Evolutionary conservation across 192 early-diverging fungal species (phyloP), one percentile per base, ranked within the genome.

Genomic region (Dissophora ornata): DNA sequence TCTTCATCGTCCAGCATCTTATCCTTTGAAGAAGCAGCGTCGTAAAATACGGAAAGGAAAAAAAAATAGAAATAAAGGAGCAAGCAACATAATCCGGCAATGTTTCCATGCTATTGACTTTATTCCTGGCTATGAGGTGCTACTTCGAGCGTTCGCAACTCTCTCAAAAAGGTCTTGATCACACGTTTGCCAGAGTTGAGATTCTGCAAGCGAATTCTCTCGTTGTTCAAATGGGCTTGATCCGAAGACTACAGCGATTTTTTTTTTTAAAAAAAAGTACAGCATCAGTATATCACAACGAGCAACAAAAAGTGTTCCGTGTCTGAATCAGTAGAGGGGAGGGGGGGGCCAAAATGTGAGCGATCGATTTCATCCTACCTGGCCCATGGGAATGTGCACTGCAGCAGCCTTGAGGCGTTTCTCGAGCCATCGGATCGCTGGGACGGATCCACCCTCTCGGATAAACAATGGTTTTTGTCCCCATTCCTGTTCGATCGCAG

Each of bases 381-480:
- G 92, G 47, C 92, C 92, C 87, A 93, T 88, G 2, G 92, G 91
- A 61, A 93, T 84, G 63, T 93, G 88, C 29, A 93, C 86, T 12
- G 90, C 89, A 0, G 85, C 80, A 0, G 90, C 88, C 12, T 85
- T 66, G 59, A 89, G 84, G 26, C 86, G 87, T 33, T 80, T 81
- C 67, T 92, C 92, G 11, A 93, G 83, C 89, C 88, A 92, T 13
- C 87, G 86, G 19, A 93, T 87, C 0, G 92, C 90, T 0, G 91
- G 89, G 52, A 93, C 92, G 3, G 91, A 92, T 1, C 92, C 92
- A 40, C 92, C 92, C 62, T 93, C 92, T 18, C 92, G 83, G 57
- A 93, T 92, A 63, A 86, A 88, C 24, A 93, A 63, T 29, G 92
- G 92, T 26, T 87, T 85, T 13, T 81, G 67, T 15, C 83, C 83